Conservation (phyloP, 192 early-diverging fungal genomes). For the Endogone sp. region DNA sequence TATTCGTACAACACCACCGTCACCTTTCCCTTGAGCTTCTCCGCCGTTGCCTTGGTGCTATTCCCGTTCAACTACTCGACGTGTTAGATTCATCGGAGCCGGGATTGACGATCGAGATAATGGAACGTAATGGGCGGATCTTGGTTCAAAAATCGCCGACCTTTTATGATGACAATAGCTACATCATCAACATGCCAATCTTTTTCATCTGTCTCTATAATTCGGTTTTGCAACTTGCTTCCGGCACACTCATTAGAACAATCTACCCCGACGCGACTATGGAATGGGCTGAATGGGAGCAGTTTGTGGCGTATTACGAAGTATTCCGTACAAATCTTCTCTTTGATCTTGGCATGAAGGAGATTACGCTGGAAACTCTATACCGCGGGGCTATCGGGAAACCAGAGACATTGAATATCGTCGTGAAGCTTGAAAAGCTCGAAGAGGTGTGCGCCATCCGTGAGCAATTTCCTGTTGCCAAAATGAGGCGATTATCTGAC, state of each 20-base stretch:
- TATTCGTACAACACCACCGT: no score
- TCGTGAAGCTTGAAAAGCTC: constrained; percentile 4
- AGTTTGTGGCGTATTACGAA: constrained; percentile 8
- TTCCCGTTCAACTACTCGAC: no score
- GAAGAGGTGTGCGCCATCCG: not conserved
- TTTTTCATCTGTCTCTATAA: constrained; percentile 6
- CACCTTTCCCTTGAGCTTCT: no score
- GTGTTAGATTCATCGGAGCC: no score
- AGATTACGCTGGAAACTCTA: not conserved
- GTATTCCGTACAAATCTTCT: constrained; percentile 9
- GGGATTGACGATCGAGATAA: no score
- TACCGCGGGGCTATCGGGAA: constrained; percentile 11
- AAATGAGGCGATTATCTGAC: no score
- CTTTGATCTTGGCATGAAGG: not conserved
- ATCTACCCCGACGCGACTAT: no score
- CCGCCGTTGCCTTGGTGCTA: no score
- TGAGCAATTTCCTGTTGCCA: constrained; percentile 1
- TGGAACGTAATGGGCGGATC: no score
- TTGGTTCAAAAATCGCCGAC: no score
- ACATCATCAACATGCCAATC: constrained; percentile 13
- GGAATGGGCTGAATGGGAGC: not conserved
- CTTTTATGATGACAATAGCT: not conserved
- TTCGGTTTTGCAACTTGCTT: not conserved
- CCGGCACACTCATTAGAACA: not conserved
- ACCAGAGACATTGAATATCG: not conserved